Evolutionary conservation across 129 eudicot genomes (phyloP), one percentile per base, ranked within the genome.

Genomic region (Flaveria trinervia): DNA sequence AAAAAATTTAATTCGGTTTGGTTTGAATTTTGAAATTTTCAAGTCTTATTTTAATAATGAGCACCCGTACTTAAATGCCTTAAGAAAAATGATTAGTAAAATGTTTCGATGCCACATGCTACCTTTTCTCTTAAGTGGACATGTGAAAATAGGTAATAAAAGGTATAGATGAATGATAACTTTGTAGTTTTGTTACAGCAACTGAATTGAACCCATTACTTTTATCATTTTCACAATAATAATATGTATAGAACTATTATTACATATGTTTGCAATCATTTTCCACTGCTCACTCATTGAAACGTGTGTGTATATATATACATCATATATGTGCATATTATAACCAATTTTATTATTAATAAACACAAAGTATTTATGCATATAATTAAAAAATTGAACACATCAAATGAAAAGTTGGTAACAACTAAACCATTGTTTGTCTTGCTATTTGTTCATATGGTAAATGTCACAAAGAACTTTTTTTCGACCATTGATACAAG

Each of bases 251-350:
- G 15, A 73, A 18, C 15, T 43, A 30, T 79, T 71, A 16, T 46
- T 60, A 45, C 28, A 48, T 25, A 23, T 46, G 54, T 51, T 65
- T 77, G 57, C 75, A 68, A 54, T 54, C 74, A 77, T 77, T 77
- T 76, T 68, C 43, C 59, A 54, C 68, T n/a, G 69, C 28, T 44
- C 41, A 25, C 46, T 26, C 41, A 7, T 59, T 36, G 26, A 68
- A 18, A 15, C 9, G 18, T 44, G 12, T 16, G 6, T 52, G 7
- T 52, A 5, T 51, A 5, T 52, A 5, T 52, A 11, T n/a, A 7
- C n/a, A 16, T 51, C 1, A 33, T 51, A 51, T 14, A 51, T 12
- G 17, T 4, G 18, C 5, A 13, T 50, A 16, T 1, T 4, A 13
- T 13, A n/a, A 50, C 39, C 39, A 33, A 33, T 0, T 33, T 33